Percentiles rank a stretch among this genome's conserved stretches.
These are phyloP conservation scores for Melampsora larici-populina DNA, from an alignment of 1,284 basidiomycete genomes.

Conservation along the genomic window DNA sequence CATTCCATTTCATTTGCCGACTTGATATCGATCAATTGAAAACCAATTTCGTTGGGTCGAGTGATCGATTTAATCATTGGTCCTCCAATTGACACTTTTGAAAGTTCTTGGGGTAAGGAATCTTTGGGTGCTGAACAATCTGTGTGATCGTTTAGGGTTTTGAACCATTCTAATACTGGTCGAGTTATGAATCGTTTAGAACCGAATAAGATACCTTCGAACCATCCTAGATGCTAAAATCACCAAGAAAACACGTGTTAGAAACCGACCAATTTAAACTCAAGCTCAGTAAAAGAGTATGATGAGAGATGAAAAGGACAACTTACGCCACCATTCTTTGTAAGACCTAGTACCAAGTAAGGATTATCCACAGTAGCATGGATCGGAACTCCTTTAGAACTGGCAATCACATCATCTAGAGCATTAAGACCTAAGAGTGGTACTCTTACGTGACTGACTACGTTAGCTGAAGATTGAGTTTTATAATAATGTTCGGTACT, in stretches of 20 bases:
- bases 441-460: constrained; percentile 48
- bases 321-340: constrained; percentile 87
- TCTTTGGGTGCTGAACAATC: neutral
- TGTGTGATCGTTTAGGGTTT: constrained; percentile 58
- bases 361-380: constrained; percentile 22
- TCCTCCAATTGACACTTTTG: neutral
- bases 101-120: neutral
- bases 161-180: constrained; percentile 73
- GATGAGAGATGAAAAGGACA: constrained; percentile 51
- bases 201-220: constrained; percentile 55
- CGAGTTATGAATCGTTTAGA: constrained; percentile 65
- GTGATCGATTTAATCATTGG: neutral
- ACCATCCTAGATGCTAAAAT: constrained; percentile 44
- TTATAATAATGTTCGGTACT: constrained; percentile 76
- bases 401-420: constrained; percentile 82
- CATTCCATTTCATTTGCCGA: neutral
- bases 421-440: constrained; percentile 75
- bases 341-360: constrained; percentile 68
- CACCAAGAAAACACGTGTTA: neutral
- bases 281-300: neutral
- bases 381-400: constrained; percentile 58
- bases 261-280: neutral
- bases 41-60: neutral
- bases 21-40: neutral
- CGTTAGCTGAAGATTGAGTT: constrained; percentile 48